phyloP scores from a whole-genome alignment of 2,329 filamentous ascomycete genomes.

The Tetracladium maxilliforme region DNA sequence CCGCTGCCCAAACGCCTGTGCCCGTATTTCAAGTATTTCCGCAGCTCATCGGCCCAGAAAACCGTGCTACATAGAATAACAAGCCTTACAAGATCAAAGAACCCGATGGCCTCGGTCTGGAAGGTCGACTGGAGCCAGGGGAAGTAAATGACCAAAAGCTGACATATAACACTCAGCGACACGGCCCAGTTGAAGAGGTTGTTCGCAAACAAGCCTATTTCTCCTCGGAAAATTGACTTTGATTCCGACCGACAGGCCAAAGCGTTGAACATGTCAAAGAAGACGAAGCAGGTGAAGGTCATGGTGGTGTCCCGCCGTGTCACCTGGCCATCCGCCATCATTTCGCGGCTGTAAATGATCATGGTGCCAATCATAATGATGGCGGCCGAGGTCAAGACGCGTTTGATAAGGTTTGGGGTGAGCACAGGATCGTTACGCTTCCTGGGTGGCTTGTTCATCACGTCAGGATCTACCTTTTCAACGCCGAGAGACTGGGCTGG shows the following conservation, averaged over 20 bases:
- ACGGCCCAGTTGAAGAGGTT: slow-evolving; percentile 96
- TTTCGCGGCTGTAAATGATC: slow-evolving; percentile 80
- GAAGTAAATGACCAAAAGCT: slow-evolving; percentile 85
- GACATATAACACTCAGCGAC: slow-evolving; percentile 67
- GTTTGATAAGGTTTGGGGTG: slow-evolving; percentile 66
- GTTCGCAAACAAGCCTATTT: slow-evolving; percentile 73
- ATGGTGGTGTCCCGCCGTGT: slow-evolving; percentile 94
- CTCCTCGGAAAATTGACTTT: slow-evolving; percentile 78
- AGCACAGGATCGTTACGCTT: slow-evolving; percentile 79
- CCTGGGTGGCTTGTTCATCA: slow-evolving; percentile 84
- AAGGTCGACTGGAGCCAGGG: slow-evolving; percentile 89
- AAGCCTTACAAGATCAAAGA: slow-evolving; percentile 61
- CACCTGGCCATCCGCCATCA: slow-evolving; percentile 68
- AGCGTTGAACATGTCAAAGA: slow-evolving; percentile 99
- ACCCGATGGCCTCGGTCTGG: slow-evolving; percentile 74
- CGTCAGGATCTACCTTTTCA: slow-evolving; percentile 82
- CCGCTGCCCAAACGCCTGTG: slow-evolving; percentile 39
- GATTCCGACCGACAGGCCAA: slow-evolving; percentile 81
- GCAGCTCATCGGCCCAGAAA: slow-evolving; percentile 84
- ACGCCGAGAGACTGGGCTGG: slow-evolving; percentile 95
- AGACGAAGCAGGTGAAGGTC: slow-evolving; percentile 97
- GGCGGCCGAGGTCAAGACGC: slow-evolving; percentile 73
- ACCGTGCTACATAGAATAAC: slow-evolving; percentile 71
- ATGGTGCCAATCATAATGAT: slow-evolving; percentile 92
- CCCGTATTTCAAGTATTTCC: slow-evolving; percentile 63